Conservation (phyloP, 1,284 basidiomycete genomes). For the Inonotus hispidus region DNA sequence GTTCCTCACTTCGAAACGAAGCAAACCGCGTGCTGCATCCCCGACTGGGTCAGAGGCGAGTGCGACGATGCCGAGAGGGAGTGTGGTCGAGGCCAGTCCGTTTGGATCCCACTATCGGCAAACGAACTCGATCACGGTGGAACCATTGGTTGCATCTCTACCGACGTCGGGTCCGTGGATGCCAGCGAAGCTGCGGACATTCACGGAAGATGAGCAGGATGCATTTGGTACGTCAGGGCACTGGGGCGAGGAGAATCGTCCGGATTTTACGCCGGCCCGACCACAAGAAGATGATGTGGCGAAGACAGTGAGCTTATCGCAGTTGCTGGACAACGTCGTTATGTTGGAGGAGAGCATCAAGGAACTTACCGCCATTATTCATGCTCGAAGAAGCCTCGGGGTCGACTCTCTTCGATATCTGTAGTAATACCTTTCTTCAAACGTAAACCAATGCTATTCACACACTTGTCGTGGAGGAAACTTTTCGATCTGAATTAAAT, state of each 20-base stretch:
- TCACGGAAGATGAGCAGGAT: conserved; percentile 59
- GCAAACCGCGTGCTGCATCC: conserved; percentile 22
- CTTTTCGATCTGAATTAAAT: not conserved
- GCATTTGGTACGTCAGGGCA: conserved; percentile 49
- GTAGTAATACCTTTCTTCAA: conserved; percentile 33
- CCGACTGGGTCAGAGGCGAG: conserved; percentile 31
- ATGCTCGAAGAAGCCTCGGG: conserved; percentile 79
- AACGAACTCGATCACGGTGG: conserved; percentile 69
- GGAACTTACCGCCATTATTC: conserved; percentile 85
- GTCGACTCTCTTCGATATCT: conserved; percentile 79
- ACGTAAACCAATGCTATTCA: too few species aligned
- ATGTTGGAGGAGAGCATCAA: conserved; percentile 95
- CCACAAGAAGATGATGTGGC: conserved; percentile 33
- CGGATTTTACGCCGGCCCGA: conserved; percentile 24
- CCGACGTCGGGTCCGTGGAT: conserved; percentile 61
- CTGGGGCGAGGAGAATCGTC: conserved; percentile 44
- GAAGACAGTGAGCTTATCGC: conserved; percentile 67
- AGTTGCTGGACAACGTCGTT: conserved; percentile 90
- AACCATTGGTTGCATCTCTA: conserved; percentile 59
- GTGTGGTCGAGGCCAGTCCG: conserved; percentile 62
- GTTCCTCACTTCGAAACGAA: conserved; percentile 70
- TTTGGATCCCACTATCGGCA: conserved; percentile 83
- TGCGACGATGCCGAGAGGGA: conserved; percentile 38
- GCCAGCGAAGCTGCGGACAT: conserved; percentile 41
- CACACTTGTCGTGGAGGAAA: too few species aligned